phyloP scores from a whole-genome alignment of 331 rosid genomes.

The Saraca asoca region DNA sequence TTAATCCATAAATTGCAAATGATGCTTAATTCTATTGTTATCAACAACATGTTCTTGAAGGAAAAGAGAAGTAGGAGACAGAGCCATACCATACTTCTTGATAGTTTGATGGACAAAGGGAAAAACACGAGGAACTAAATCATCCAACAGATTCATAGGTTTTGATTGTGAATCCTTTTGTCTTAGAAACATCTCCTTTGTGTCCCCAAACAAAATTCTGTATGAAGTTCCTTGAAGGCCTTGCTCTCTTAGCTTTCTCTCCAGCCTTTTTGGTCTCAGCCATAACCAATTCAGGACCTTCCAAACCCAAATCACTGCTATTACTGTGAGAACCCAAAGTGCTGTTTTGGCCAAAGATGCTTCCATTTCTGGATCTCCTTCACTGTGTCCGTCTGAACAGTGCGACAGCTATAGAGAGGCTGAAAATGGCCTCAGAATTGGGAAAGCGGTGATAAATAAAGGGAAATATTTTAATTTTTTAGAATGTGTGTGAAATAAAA shows the following conservation, averaged over 20 bases:
- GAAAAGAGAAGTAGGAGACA: not conserved
- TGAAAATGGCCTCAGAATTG: too few relatives aligned
- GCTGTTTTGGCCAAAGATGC: not conserved
- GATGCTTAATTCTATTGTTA: too few relatives aligned
- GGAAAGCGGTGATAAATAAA: too few relatives aligned
- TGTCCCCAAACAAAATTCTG: constrained; percentile 38
- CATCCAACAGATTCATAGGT: constrained; percentile 33
- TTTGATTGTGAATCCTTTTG: constrained; percentile 15
- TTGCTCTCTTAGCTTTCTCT: too few relatives aligned
- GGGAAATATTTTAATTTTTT: too few relatives aligned
- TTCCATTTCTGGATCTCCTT: constrained; percentile 1
- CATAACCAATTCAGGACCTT: constrained; percentile 30
- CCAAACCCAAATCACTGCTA: constrained; percentile 13
- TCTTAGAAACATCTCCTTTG: constrained; percentile 13
- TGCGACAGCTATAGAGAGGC: too few relatives aligned
- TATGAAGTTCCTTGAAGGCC: too few relatives aligned
- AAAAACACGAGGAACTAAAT: constrained; percentile 3
- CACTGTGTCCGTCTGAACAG: too few relatives aligned
- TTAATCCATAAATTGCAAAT: too few relatives aligned
- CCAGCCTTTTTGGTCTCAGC: constrained; percentile 38
- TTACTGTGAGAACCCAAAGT: not conserved
- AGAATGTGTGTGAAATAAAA: too few relatives aligned
- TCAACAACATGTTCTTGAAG: too few relatives aligned
- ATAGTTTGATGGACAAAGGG: constrained; percentile 21
- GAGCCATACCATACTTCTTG: not conserved